Evolutionary conservation across 257 asterid species (phyloP).

Genomic region (Rhazya stricta): DNA sequence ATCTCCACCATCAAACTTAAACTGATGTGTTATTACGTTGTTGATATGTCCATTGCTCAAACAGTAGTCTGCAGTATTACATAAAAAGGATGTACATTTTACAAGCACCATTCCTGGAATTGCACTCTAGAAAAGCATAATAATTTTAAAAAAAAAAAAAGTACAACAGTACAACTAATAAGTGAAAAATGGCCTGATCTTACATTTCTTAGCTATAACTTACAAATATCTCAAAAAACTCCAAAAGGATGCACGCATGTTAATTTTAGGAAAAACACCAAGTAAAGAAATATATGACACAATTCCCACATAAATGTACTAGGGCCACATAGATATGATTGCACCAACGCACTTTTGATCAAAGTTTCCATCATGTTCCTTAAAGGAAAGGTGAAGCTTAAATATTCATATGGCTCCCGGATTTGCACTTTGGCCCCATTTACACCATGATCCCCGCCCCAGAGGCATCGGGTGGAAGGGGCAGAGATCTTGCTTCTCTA

Average conservation of each 20-base stretch:
- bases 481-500: neutral
- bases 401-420: neutral
- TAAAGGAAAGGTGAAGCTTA: neutral
- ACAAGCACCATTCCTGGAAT: constrained; percentile 4
- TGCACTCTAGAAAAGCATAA: neutral
- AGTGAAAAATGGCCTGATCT: neutral
- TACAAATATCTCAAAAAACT: neutral
- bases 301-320: neutral
- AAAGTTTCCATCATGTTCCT: neutral
- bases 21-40: constrained; percentile 18
- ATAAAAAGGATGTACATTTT: neutral
- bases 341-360: neutral
- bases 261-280: neutral
- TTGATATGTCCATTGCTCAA: constrained; percentile 27
- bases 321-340: neutral
- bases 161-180: neutral
- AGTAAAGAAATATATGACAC: neutral
- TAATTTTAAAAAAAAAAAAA: neutral
- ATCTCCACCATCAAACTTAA: constrained; percentile 21
- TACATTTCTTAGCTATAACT: neutral
- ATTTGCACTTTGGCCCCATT: neutral
- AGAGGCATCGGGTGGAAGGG: neutral
- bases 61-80: constrained; percentile 18
- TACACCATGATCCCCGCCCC: neutral
- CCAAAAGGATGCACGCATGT: neutral